Percentiles rank a stretch among this genome's conserved stretches.
Conservation (phyloP, 305 asterid genomes). For the Rubia tinctorum region DNA sequence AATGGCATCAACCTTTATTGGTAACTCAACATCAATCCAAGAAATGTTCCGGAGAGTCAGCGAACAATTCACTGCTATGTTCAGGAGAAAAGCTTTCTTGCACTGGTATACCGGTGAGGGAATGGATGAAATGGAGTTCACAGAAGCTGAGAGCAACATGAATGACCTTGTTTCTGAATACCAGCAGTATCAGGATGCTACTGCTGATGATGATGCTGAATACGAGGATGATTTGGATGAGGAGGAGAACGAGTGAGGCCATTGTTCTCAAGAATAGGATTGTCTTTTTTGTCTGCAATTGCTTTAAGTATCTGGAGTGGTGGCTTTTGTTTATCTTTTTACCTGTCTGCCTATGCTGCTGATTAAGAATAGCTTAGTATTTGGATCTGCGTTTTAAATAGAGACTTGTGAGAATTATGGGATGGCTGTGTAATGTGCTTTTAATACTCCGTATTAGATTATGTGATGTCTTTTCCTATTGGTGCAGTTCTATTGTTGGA, state of each 20-base stretch:
- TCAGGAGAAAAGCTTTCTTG: constrained; percentile 84
- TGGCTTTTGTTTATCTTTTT: background rate
- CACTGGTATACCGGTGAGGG: constrained; percentile 88
- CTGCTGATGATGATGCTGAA: constrained; percentile 78
- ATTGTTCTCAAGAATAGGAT: background rate
- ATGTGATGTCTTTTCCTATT: too few relatives aligned
- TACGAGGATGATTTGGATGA: constrained; percentile 55
- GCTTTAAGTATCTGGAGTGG: background rate
- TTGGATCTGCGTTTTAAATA: constrained; percentile 2
- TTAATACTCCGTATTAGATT: too few relatives aligned
- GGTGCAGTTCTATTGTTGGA: too few relatives aligned
- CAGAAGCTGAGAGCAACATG: constrained; percentile 90
- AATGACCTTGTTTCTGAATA: constrained; percentile 84
- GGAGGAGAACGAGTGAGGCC: constrained; percentile 18
- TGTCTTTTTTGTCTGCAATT: background rate
- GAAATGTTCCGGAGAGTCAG: constrained; percentile 84
- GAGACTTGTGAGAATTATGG: background rate
- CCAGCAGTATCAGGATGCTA: constrained; percentile 91
- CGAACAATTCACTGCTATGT: constrained; percentile 84
- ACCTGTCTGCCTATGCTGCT: background rate
- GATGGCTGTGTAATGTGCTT: background rate
- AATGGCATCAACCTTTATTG: constrained; percentile 83
- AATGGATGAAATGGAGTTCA: constrained; percentile 86
- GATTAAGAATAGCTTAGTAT: constrained; percentile 2
- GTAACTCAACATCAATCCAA: constrained; percentile 82